Conservation (phyloP, 1,139 yeast species). For the Saccharomyces hybrid region DNA sequence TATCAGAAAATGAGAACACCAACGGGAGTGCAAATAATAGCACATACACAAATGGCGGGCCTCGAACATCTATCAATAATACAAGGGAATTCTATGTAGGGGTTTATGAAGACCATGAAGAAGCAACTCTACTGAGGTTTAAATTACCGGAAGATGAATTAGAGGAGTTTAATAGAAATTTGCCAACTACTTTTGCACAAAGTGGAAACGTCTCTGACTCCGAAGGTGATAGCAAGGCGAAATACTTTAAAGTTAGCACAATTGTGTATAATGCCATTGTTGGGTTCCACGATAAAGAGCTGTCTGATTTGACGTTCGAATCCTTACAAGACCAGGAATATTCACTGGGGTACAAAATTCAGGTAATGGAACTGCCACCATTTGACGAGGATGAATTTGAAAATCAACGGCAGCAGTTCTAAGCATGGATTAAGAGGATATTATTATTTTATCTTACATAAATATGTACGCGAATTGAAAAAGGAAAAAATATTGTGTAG, state of each 20-base stretch:
- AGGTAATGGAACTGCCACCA: conserved; percentile 22
- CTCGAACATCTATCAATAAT: conserved; percentile 11
- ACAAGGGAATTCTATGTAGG: conserved; percentile 33
- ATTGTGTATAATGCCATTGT: conserved; percentile 27
- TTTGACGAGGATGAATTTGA: conserved; percentile 13
- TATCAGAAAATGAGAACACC: conserved; percentile 6
- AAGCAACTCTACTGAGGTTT: conserved; percentile 15
- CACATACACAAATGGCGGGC: not conserved
- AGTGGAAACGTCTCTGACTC: conserved; percentile 1
- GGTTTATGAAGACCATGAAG: conserved; percentile 29
- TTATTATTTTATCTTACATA: not conserved
- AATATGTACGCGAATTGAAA: not conserved
- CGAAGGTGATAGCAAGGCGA: conserved; percentile 1
- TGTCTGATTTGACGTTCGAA: conserved; percentile 22
- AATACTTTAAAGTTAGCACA: conserved; percentile 11
- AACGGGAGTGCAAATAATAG: conserved; percentile 3
- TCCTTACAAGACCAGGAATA: conserved; percentile 26
- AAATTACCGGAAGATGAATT: conserved; percentile 2
- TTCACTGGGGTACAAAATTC: conserved; percentile 23
- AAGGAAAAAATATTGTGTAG: not conserved
- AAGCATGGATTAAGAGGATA: not conserved
- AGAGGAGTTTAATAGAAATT: not conserved
- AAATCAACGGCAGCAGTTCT: conserved; percentile 2
- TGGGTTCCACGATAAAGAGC: conserved; percentile 28
- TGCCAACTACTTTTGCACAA: conserved; percentile 1